These are phyloP conservation scores for Tulasnella calospora DNA, from an alignment of 768 basidiomycete species.

Conservation along the genomic window DNA sequence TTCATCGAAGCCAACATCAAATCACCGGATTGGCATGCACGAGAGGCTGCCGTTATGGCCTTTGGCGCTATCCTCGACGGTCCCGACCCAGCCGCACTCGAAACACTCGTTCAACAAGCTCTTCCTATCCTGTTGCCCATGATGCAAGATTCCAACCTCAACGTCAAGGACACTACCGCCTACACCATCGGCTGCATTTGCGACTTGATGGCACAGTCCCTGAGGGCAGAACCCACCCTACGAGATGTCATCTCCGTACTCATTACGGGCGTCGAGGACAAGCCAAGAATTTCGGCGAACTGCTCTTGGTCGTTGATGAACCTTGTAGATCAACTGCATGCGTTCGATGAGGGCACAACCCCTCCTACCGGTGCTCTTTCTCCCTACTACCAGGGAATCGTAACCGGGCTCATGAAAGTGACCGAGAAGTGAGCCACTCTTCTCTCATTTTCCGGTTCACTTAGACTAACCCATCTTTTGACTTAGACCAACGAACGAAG, in stretches of 20 bases:
- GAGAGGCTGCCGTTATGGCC: constrained; percentile 97
- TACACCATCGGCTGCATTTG: constrained; percentile 97
- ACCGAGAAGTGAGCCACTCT: constrained; percentile 68
- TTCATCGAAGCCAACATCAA: constrained; percentile 98
- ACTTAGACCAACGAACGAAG: constrained; percentile 70
- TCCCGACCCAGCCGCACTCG: constrained; percentile 80
- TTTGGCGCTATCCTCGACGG: constrained; percentile 98
- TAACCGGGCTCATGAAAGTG: constrained; percentile 74
- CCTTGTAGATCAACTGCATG: constrained; percentile 79
- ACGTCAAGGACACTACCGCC: constrained; percentile 94
- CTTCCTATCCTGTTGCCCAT: constrained; percentile 89
- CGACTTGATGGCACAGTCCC: constrained; percentile 76
- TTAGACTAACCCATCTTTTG: not conserved
- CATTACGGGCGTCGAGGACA: constrained; percentile 72
- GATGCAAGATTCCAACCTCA: constrained; percentile 80
- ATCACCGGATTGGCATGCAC: constrained; percentile 84
- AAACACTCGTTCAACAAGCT: constrained; percentile 89
- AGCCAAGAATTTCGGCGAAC: constrained; percentile 81
- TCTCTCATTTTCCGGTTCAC: constrained; percentile 4
- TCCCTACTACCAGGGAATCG: constrained; percentile 82
- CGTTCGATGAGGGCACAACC: constrained; percentile 58
- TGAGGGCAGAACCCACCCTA: constrained; percentile 86
- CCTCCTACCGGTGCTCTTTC: constrained; percentile 63
- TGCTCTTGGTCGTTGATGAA: constrained; percentile 98
- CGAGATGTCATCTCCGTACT: constrained; percentile 77